phyloP scores from a whole-genome alignment of 139 green algal species.

The Auxenochlorella pyrenoidosa region DNA sequence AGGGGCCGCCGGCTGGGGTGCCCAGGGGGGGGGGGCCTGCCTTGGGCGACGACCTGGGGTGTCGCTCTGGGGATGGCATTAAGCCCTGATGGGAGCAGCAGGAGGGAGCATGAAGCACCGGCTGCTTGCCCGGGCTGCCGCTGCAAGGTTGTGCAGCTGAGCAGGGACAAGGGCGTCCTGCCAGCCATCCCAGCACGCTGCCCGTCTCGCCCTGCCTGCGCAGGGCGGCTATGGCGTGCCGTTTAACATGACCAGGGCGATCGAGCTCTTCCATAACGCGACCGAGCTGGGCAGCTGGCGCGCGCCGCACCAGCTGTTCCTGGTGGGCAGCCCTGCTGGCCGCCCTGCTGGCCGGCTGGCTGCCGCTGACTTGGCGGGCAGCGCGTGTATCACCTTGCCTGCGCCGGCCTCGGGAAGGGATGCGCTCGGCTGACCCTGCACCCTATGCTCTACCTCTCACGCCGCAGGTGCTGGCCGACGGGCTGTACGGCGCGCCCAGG shows the following conservation, averaged over 20 bases:
- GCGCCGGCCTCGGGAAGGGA: neutral
- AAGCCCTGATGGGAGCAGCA: no score
- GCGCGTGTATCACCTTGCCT: no score
- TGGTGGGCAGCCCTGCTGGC: neutral
- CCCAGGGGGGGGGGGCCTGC: no score
- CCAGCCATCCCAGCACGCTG: neutral
- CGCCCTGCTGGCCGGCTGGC: neutral
- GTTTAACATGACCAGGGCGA: slow-evolving; percentile 1
- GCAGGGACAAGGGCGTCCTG: no score
- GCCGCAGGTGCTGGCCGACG: slow-evolving; percentile 24
- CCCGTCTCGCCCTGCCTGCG: no score
- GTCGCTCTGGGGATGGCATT: no score
- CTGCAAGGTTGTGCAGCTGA: neutral
- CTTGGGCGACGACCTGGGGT: no score
- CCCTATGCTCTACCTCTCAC: neutral
- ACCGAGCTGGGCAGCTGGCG: slow-evolving; percentile 52
- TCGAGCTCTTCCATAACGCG: slow-evolving; percentile 47
- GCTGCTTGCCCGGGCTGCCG: neutral
- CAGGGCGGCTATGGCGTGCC: slow-evolving; percentile 25
- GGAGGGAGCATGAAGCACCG: no score
- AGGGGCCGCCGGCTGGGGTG: no score
- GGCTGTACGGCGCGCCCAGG: slow-evolving; percentile 6
- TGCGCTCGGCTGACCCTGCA: neutral
- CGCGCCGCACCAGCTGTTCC: slow-evolving; percentile 48
- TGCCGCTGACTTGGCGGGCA: no score